Evolutionary conservation across 1,139 yeast species (phyloP).

Genomic region (Pichia sp.): DNA sequence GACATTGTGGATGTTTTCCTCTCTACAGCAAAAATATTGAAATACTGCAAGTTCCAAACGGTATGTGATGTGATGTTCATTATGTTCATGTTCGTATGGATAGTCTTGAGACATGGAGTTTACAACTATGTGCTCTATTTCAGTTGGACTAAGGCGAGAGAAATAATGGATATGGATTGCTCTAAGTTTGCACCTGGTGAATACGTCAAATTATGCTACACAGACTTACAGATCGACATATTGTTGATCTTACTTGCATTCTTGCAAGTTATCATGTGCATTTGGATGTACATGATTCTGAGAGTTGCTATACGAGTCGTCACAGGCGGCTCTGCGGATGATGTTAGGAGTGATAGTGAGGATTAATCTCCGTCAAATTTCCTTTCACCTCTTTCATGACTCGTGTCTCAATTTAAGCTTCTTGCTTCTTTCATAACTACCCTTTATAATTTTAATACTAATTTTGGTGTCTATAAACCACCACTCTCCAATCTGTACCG

Average conservation of each 20-base stretch:
- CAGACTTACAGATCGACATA: slow-evolving; percentile 39
- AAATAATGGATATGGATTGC: slow-evolving; percentile 39
- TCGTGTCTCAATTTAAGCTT: too few relatives aligned
- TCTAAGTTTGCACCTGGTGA: slow-evolving; percentile 24
- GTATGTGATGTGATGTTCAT: slow-evolving; percentile 67
- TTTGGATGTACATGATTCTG: slow-evolving; percentile 72
- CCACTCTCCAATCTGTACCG: too few relatives aligned
- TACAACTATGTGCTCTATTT: slow-evolving; percentile 63
- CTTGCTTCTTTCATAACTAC: too few relatives aligned
- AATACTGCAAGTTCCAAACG: slow-evolving; percentile 54
- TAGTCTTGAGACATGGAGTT: slow-evolving; percentile 62
- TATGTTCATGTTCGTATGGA: slow-evolving; percentile 63
- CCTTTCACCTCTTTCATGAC: too few relatives aligned
- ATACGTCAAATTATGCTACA: slow-evolving; percentile 41
- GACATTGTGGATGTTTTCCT: slow-evolving; percentile 73
- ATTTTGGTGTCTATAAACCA: too few relatives aligned
- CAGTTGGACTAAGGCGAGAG: slow-evolving; percentile 33
- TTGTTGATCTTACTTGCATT: slow-evolving; percentile 56
- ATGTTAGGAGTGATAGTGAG: slow-evolving; percentile 77
- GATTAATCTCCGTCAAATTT: too few relatives aligned
- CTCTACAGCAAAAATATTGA: slow-evolving; percentile 68
- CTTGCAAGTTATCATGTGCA: slow-evolving; percentile 55
- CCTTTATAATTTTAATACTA: too few relatives aligned
- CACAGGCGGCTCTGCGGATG: slow-evolving; percentile 69
- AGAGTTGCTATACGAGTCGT: slow-evolving; percentile 66